Conservation (phyloP, 106 monocot species). For the Xerophyta viscosa region DNA sequence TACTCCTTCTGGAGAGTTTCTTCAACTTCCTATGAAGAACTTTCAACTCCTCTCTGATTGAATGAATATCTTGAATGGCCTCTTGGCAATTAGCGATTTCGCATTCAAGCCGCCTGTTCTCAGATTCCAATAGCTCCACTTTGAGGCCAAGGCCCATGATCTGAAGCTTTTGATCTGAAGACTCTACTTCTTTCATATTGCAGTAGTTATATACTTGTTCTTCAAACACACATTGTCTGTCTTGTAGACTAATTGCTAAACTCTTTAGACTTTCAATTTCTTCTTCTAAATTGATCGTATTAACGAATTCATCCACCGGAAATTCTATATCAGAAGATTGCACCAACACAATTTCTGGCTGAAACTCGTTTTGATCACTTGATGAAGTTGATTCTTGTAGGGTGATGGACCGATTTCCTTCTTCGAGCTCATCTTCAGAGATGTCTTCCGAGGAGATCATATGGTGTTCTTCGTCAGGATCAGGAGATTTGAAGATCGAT, state of each 20-base stretch:
- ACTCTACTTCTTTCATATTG: slow-evolving; percentile 31
- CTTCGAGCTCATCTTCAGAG: slow-evolving; percentile 6
- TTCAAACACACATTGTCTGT: slow-evolving; percentile 11
- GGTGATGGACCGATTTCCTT: too few species aligned
- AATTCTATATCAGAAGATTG: neutral
- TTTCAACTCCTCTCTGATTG: slow-evolving; percentile 8
- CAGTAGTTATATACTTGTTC: slow-evolving; percentile 28
- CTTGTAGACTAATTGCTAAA: slow-evolving; percentile 12
- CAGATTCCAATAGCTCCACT: slow-evolving; percentile 26
- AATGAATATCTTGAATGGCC: slow-evolving; percentile 8
- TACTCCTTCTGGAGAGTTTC: slow-evolving; percentile 21
- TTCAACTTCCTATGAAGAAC: slow-evolving; percentile 19
- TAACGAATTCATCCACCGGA: neutral
- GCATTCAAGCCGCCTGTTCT: slow-evolving; percentile 25
- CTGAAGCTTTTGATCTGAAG: slow-evolving; percentile 41
- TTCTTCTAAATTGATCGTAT: slow-evolving; percentile 5
- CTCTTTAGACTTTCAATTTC: slow-evolving; percentile 26
- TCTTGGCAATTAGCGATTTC: slow-evolving; percentile 6
- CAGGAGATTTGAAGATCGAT: neutral
- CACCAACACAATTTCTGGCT: neutral
- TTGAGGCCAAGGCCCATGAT: slow-evolving; percentile 48
- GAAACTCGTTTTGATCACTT: neutral
- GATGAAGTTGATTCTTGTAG: neutral
- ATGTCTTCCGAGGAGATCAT: slow-evolving; percentile 5
- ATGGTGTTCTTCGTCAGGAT: neutral